Evolutionary conservation across 148 eudicot genomes (phyloP).

Genomic region (Bassia scoparia): DNA sequence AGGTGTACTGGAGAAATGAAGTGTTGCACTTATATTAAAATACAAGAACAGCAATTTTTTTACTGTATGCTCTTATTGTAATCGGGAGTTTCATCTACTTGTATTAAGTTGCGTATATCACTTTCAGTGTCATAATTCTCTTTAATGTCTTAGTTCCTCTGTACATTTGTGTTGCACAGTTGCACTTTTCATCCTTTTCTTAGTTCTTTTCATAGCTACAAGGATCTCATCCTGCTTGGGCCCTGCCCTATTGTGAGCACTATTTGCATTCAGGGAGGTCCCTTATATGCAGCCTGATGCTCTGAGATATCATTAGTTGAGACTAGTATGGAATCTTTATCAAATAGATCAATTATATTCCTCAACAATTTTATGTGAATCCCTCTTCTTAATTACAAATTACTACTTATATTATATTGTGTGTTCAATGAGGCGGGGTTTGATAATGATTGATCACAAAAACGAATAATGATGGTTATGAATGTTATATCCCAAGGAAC

Average conservation of each 20-base stretch:
- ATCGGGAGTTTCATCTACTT: background rate
- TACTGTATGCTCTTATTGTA: background rate
- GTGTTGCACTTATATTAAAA: too few relatives aligned
- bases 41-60: too few relatives aligned
- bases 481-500: background rate
- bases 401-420: background rate
- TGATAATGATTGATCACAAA: background rate
- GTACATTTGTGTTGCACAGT: background rate
- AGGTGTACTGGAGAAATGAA: too few relatives aligned
- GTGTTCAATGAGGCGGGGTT: slow-evolving; percentile 6
- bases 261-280: background rate
- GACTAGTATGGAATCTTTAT: background rate
- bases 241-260: background rate
- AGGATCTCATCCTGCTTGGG: background rate
- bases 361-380: background rate
- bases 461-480: background rate
- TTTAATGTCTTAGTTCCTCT: background rate
- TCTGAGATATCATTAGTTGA: background rate
- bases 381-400: background rate
- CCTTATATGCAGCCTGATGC: background rate
- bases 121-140: background rate
- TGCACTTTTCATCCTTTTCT: background rate
- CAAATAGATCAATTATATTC: background rate
- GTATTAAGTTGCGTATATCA: background rate
- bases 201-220: background rate